phyloP scores from a whole-genome alignment of 495 filamentous ascomycete species.

The Pseudevernia furfuracea region DNA sequence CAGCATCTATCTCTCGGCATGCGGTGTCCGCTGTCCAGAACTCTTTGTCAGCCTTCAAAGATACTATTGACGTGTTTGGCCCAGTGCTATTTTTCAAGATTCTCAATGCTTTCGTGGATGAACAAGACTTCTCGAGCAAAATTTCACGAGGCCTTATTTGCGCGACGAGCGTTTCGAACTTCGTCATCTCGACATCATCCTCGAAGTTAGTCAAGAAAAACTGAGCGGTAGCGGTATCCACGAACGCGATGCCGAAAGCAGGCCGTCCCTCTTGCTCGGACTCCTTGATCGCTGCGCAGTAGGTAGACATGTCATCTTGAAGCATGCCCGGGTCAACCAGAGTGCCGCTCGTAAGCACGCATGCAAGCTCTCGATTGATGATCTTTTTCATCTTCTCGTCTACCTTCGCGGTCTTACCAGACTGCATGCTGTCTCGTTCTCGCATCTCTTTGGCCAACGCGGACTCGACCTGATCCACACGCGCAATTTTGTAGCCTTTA shows the following conservation, averaged over 20 bases:
- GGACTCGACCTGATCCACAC: constrained; percentile 93
- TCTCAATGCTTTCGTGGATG: constrained; percentile 79
- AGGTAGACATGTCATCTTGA: constrained; percentile 95
- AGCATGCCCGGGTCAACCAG: constrained; percentile 95
- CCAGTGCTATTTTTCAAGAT: constrained; percentile 94
- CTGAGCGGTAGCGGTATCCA: constrained; percentile 92
- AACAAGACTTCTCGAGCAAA: constrained; percentile 76
- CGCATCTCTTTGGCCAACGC: constrained; percentile 97
- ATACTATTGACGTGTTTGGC: constrained; percentile 92
- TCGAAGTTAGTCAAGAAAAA: constrained; percentile 87
- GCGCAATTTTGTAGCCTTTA: constrained; percentile 91
- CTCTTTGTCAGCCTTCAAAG: constrained; percentile 78
- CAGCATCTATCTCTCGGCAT: constrained; percentile 71
- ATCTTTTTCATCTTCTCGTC: constrained; percentile 56
- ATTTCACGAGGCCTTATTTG: constrained; percentile 87
- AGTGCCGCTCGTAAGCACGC: constrained; percentile 85
- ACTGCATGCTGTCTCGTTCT: constrained; percentile 57
- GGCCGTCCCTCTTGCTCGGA: constrained; percentile 66
- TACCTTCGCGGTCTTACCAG: constrained; percentile 29
- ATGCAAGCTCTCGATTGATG: constrained; percentile 82
- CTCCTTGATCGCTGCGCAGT: constrained; percentile 95
- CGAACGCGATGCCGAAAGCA: constrained; percentile 85
- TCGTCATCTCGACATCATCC: constrained; percentile 90
- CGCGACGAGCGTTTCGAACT: constrained; percentile 95
- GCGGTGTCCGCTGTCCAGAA: constrained; percentile 86